These are phyloP conservation scores for Calycina marina DNA, from an alignment of 2,329 filamentous ascomycete species.

Conservation along the genomic window DNA sequence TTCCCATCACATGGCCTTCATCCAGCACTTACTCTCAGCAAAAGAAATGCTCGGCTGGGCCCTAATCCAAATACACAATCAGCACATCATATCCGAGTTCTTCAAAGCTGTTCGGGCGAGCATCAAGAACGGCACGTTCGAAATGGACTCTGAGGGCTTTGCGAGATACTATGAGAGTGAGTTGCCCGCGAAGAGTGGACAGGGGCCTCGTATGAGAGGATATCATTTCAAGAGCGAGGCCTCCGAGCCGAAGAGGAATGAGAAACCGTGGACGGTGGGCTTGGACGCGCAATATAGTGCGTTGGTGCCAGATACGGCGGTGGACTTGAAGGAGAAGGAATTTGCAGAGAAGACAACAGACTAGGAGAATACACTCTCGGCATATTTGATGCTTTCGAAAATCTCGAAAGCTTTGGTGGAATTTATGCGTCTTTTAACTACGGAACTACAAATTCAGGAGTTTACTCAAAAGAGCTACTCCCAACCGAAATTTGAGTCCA, in stretches of 20 bases:
- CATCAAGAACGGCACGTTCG: conserved; percentile 46
- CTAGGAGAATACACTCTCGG: no score
- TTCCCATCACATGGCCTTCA: conserved; percentile 70
- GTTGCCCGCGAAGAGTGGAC: conserved; percentile 59
- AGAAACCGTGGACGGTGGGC: conserved; percentile 51
- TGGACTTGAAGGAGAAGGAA: conserved; percentile 38
- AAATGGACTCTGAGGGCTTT: conserved; percentile 31
- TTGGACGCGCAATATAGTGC: conserved; percentile 25
- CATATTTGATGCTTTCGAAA: no score
- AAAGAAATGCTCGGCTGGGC: conserved; percentile 98
- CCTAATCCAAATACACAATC: conserved; percentile 83
- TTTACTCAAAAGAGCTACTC: no score
- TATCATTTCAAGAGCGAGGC: conserved; percentile 65
- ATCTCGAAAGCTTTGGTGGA: no score
- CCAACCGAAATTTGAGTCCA: no score
- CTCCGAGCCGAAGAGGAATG: conserved; percentile 47
- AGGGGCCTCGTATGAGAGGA: conserved; percentile 65
- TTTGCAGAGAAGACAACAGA: conserved; percentile 31
- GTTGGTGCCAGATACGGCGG: conserved; percentile 35
- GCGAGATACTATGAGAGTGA: conserved; percentile 46
- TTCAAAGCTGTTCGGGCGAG: conserved; percentile 55
- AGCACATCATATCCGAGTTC: conserved; percentile 56
- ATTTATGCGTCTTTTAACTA: no score
- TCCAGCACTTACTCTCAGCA: conserved; percentile 75
- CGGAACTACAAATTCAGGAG: no score